phyloP scores from a whole-genome alignment of 495 filamentous ascomycete species.

The Parathielavia appendiculata region DNA sequence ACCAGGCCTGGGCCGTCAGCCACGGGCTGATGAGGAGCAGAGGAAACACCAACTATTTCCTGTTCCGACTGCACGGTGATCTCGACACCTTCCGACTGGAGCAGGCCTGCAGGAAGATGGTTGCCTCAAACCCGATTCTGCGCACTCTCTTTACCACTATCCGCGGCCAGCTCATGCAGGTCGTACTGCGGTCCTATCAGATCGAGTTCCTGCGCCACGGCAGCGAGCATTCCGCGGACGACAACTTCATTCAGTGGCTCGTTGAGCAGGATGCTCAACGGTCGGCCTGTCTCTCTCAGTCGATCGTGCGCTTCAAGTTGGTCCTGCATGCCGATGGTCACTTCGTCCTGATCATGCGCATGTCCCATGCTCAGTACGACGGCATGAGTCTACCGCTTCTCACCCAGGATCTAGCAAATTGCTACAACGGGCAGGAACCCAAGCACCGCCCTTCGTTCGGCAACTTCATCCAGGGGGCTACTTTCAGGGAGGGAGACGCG shows the following conservation, averaged over 20 bases:
- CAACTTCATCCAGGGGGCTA: conserved; percentile 13
- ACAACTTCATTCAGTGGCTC: conserved; percentile 13
- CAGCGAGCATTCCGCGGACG: conserved; percentile 11
- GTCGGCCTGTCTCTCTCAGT: conserved; percentile 10
- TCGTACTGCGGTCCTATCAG: conserved; percentile 7
- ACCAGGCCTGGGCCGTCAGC: conserved; percentile 14
- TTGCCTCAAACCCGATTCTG: conserved; percentile 10
- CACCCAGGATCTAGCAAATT: conserved; percentile 11
- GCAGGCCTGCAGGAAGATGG: conserved; percentile 17
- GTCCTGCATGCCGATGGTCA: conserved; percentile 9
- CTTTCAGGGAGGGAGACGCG: conserved; percentile 15
- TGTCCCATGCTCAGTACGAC: conserved; percentile 19
- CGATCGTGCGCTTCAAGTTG: conserved; percentile 15
- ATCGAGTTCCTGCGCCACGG: conserved; percentile 14
- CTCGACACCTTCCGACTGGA: conserved; percentile 14
- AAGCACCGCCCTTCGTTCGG: conserved; percentile 6
- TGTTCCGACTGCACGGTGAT: conserved; percentile 14
- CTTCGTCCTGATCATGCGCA: conserved; percentile 20
- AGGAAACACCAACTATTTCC: conserved; percentile 19
- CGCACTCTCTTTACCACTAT: conserved; percentile 12
- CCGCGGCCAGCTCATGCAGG: conserved; percentile 14
- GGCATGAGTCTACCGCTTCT: conserved; percentile 18
- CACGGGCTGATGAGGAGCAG: conserved; percentile 12
- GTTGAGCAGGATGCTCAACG: conserved; percentile 11
- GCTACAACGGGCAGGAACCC: conserved; percentile 10